phyloP scores from a whole-genome alignment of 768 basidiomycete species.

The Phylloporus sp. region DNA sequence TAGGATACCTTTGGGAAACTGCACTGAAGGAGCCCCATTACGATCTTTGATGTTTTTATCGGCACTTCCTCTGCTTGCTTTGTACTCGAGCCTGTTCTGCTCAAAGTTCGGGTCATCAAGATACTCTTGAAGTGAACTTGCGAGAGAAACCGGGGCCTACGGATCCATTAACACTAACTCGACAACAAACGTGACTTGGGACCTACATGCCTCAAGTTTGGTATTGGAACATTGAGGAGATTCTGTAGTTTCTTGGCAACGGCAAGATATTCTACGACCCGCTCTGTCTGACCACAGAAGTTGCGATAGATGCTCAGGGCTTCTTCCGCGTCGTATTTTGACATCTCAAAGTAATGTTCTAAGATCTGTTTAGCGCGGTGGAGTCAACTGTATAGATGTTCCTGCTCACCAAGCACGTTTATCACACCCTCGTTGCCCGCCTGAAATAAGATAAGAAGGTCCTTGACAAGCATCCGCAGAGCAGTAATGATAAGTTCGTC shows the following conservation, averaged over 20 bases:
- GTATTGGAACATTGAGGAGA: conserved; percentile 88
- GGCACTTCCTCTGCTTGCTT: conserved; percentile 65
- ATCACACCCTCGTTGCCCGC: conserved; percentile 94
- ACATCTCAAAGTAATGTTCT: conserved; percentile 99
- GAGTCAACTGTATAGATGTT: conserved; percentile 16
- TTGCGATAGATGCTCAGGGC: conserved; percentile 86
- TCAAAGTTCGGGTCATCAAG: conserved; percentile 96
- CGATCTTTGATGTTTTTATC: conserved; percentile 36
- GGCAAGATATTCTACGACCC: conserved; percentile 87
- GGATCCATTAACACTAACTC: background rate
- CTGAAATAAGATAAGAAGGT: conserved; percentile 91
- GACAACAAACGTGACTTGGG: background rate
- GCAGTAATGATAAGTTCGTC: conserved; percentile 89
- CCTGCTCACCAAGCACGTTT: conserved; percentile 64
- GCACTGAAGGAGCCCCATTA: conserved; percentile 8
- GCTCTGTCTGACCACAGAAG: conserved; percentile 92
- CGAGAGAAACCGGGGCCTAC: conserved; percentile 93
- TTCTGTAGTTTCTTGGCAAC: conserved; percentile 93
- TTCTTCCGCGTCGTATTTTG: conserved; percentile 81
- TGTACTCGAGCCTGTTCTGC: conserved; percentile 91
- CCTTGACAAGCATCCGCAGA: conserved; percentile 91
- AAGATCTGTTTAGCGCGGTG: conserved; percentile 13
- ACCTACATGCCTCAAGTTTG: conserved; percentile 85
- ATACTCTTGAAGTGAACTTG: conserved; percentile 90
- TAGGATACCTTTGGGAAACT: conserved; percentile 15